Evolutionary conservation across 352 stramenopile species (phyloP).

Genomic region (Globisporangium emineosum): DNA sequence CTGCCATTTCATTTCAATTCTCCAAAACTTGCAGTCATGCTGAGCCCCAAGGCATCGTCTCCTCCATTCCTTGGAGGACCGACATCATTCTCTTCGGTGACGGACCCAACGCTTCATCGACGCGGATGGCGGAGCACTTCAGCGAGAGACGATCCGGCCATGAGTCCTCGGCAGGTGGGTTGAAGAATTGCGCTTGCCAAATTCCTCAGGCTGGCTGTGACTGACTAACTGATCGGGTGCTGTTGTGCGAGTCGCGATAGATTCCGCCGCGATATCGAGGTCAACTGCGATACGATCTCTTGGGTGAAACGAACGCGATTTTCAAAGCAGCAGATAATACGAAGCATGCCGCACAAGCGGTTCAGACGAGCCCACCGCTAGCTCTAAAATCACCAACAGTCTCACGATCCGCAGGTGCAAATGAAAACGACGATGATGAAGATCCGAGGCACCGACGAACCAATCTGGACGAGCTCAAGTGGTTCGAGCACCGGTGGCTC

Average conservation of each 20-base stretch:
- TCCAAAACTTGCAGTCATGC: neutral
- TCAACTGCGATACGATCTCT: slow-evolving; percentile 29
- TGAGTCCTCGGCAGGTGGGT: slow-evolving; percentile 28
- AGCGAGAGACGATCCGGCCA: slow-evolving; percentile 18
- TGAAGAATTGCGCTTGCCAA: neutral
- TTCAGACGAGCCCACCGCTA: neutral
- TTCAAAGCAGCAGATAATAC: slow-evolving; percentile 1
- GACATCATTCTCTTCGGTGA: slow-evolving; percentile 48
- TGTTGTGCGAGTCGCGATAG: slow-evolving; percentile 17
- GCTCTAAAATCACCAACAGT: neutral
- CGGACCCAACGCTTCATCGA: slow-evolving; percentile 56
- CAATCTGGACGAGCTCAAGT: slow-evolving; percentile 67
- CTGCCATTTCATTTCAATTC: neutral
- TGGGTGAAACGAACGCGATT: slow-evolving; percentile 11
- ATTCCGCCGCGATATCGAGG: slow-evolving; percentile 40
- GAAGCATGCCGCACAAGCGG: neutral
- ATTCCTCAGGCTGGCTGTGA: neutral
- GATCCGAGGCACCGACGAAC: slow-evolving; percentile 20
- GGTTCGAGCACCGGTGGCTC: slow-evolving; percentile 76
- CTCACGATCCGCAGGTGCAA: neutral
- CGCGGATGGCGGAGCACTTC: slow-evolving; percentile 45
- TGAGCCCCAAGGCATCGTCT: neutral
- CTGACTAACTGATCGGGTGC: neutral
- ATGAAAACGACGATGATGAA: slow-evolving; percentile 4
- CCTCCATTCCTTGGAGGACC: slow-evolving; percentile 9